Conservation (phyloP, 805 yeast genomes). For the Lipomyces chichibuensis region DNA sequence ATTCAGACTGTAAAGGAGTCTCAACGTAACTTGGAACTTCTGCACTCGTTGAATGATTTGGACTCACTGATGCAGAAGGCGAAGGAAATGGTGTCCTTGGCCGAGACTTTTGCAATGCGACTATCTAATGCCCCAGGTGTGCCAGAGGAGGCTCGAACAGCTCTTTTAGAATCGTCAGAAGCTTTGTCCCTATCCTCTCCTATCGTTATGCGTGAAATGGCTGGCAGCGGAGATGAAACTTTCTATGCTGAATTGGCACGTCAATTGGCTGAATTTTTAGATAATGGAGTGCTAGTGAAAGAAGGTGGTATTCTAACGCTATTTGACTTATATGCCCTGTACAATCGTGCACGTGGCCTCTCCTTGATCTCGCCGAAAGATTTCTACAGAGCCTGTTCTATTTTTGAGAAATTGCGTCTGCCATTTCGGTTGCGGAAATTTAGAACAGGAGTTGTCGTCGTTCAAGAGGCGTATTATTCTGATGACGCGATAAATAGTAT, state of each 20-base stretch:
- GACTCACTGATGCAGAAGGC: conserved; percentile 78
- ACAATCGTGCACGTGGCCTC: conserved; percentile 64
- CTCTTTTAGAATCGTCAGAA: conserved; percentile 43
- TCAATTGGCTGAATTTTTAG: conserved; percentile 72
- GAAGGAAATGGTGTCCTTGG: conserved; percentile 63
- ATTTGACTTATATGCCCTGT: conserved; percentile 63
- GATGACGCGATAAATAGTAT: conserved; percentile 47
- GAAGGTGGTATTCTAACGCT: conserved; percentile 64
- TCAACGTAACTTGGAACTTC: conserved; percentile 59
- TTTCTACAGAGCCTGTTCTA: conserved; percentile 60
- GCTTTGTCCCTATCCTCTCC: conserved; percentile 43
- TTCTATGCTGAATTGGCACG: conserved; percentile 66
- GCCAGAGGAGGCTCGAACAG: conserved; percentile 44
- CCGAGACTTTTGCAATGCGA: conserved; percentile 44
- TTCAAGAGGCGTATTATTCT: conserved; percentile 46
- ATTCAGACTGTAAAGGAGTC: conserved; percentile 57
- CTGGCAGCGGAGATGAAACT: conserved; percentile 40
- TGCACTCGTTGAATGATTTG: conserved; percentile 75
- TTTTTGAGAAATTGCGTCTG: conserved; percentile 59
- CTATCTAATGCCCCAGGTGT: conserved; percentile 42
- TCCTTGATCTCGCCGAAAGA: conserved; percentile 72
- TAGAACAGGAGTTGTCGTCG: conserved; percentile 47
- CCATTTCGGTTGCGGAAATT: conserved; percentile 55
- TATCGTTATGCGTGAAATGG: conserved; percentile 45
- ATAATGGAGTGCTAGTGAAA: conserved; percentile 50